Conservation (phyloP, 176 grass and related monocot species). For the Aegilops umbellulata region DNA sequence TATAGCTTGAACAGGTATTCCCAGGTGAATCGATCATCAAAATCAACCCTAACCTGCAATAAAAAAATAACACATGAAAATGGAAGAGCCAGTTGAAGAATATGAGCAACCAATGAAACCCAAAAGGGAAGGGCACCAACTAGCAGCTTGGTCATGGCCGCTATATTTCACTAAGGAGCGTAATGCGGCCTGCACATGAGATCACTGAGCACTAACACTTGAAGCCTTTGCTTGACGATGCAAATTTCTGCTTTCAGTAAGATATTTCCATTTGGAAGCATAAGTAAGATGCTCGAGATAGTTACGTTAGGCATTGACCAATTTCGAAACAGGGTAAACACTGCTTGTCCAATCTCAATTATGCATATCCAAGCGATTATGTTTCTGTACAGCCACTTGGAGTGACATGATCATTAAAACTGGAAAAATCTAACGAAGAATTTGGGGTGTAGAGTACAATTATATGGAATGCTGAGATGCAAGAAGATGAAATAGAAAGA, state of each 20-base stretch:
- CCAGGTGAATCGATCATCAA: constrained; percentile 91
- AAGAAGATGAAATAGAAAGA: neutral
- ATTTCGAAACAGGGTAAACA: neutral
- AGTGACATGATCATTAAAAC: neutral
- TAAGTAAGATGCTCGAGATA: neutral
- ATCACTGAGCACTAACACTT: neutral
- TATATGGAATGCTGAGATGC: neutral
- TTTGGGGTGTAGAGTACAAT: neutral
- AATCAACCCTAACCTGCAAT: constrained; percentile 81
- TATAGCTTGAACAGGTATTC: constrained; percentile 98
- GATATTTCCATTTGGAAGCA: neutral
- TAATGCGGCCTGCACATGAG: neutral
- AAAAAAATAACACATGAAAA: constrained; percentile 6
- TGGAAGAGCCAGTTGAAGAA: neutral
- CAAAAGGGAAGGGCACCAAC: neutral
- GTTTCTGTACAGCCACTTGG: neutral
- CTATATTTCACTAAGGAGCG: neutral
- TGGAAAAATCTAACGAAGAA: neutral
- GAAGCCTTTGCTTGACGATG: neutral
- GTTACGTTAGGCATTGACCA: neutral
- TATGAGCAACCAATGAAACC: neutral
- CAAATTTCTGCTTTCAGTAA: neutral
- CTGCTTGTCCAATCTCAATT: neutral
- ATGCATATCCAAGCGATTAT: neutral
- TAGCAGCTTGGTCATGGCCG: neutral